Base-by-base conservation (phyloP, 1,284 basidiomycete genomes). In the Prillingera fragicola region DNA sequence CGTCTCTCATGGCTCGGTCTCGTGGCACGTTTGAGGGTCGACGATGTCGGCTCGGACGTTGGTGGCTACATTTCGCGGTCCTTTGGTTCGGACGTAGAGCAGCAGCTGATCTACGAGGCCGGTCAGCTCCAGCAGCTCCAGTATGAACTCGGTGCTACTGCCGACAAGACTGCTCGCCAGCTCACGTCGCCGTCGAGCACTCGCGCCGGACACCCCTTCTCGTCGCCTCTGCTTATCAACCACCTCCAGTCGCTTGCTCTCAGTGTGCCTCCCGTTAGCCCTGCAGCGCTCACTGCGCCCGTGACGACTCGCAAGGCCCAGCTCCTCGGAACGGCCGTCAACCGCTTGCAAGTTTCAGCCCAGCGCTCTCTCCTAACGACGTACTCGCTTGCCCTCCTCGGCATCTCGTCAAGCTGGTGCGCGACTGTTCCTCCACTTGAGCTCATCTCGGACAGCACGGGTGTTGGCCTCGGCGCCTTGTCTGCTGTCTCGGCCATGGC, bases 171-270 rank as follows among this genome's bases (percentile, higher is more conserved):
- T 7, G 53, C 65, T 12, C 55, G 54, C 5, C 47, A 57, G 36
- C 41, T 71, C 14, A 48, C 56, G 14, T 23, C 23, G n/a, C 27
- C 51, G 3, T 24, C 34, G 31, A 25, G 27, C 17, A 17, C 44
- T 17, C 65, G 67, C 14, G 73, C 77, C 33, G 68, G 72, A 0
- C 71, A 73, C 0, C 60, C 73, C 0, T 77, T 83, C 58, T 74
- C 77, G 48, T 86, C 86, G 0, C 74, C 80, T 1, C 64, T 91
- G 13, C 77, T 89, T 1, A 71, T 75, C 41, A 90, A 91, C 61
- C 69, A 74, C 14, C 75, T 90, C 23, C 67, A 67, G 78, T 40
- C 65, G 67, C 40, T 68, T 68, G 45, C 74, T 73, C 4, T 82
- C 75, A 53, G 64, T 0, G 63, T 76, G 2, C 80, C 79, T 38